phyloP scores from a whole-genome alignment of 371 early-diverging fungal genomes.

The Apophysomyces sp. region DNA sequence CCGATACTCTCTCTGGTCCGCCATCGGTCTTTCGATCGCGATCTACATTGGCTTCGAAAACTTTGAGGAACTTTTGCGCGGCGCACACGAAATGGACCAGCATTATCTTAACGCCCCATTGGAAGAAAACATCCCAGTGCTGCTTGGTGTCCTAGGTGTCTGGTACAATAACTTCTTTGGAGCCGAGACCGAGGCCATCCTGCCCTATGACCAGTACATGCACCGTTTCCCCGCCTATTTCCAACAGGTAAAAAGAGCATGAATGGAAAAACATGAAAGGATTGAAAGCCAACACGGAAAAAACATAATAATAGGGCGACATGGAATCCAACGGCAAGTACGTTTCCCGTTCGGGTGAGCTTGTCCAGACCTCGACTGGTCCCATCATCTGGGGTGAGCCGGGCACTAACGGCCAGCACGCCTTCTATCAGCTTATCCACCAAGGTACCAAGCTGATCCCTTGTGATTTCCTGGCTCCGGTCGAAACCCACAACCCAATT shows the following conservation, averaged over 20 bases:
- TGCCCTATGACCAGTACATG: conserved; percentile 99
- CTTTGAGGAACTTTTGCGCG: conserved; percentile 90
- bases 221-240: conserved; percentile 97
- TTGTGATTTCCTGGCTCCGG: conserved; percentile 95
- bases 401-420: conserved; percentile 99
- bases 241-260: conserved; percentile 72
- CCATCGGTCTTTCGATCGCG: conserved; percentile 96
- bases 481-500: conserved; percentile 88
- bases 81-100: conserved; percentile 96
- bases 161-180: conserved; percentile 99
- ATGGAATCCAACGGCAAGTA: conserved; percentile 99
- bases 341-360: conserved; percentile 76
- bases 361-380: conserved; percentile 85
- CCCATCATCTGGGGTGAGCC: conserved; percentile 99
- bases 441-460: conserved; percentile 98
- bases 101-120: conserved; percentile 91
- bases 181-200: conserved; percentile 94
- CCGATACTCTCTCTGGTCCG: conserved; percentile 99
- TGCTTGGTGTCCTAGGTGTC: conserved; percentile 92
- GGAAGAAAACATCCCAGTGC: conserved; percentile 90
- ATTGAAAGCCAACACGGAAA: neutral
- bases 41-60: conserved; percentile 96
- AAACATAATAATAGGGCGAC: conserved; percentile 79
- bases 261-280: neutral
- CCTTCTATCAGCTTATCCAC: conserved; percentile 99